Evolutionary conservation across 2,329 filamentous ascomycete genomes (phyloP).

Genomic region (Diaporthe longicolla): DNA sequence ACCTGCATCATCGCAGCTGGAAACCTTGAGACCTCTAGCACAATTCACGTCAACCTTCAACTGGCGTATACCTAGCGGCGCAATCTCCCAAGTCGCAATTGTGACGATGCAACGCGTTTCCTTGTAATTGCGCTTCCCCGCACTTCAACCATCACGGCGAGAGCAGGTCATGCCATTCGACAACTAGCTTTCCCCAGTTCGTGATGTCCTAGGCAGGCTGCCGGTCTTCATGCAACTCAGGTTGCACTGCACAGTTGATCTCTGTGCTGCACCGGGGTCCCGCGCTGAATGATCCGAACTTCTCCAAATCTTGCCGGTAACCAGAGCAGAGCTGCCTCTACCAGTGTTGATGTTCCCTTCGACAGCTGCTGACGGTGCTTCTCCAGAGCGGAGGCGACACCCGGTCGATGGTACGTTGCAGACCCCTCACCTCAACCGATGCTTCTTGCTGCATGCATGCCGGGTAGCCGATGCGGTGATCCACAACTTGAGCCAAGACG

Average conservation of each 20-base stretch:
- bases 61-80: no score
- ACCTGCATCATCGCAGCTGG: background rate
- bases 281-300: background rate
- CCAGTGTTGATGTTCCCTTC: background rate
- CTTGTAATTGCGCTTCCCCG: slow-evolving; percentile 20
- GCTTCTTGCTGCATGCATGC: background rate
- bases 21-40: background rate
- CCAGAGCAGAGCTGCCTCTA: background rate
- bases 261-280: background rate
- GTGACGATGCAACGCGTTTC: slow-evolving; percentile 11
- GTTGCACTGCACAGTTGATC: slow-evolving; percentile 22
- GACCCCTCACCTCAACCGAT: slow-evolving; percentile 13
- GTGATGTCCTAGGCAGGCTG: slow-evolving; percentile 9
- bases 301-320: background rate
- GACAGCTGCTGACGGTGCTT: background rate
- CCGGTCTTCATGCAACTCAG: slow-evolving; percentile 18
- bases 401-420: slow-evolving; percentile 15
- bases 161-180: background rate
- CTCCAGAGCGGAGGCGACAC: background rate
- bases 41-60: background rate
- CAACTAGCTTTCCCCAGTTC: slow-evolving; percentile 3
- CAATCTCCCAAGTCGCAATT: background rate
- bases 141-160: background rate
- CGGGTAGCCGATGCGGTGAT: background rate
- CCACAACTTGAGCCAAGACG: background rate